These are phyloP conservation scores for Tolypocladium sp. DNA, from an alignment of 2,329 filamentous ascomycete species.

Conservation along the genomic window DNA sequence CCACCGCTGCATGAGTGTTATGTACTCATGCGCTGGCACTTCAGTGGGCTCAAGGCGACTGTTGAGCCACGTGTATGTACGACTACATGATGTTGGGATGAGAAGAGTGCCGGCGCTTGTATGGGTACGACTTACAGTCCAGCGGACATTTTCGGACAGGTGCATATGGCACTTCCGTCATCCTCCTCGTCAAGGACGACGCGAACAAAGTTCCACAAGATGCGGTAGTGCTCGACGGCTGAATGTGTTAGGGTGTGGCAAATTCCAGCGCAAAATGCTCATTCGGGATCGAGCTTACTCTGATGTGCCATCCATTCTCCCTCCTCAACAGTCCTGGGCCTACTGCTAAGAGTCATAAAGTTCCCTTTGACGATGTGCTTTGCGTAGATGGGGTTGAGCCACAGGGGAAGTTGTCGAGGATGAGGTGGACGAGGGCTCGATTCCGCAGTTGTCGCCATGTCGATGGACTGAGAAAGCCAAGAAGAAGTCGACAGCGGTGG, in stretches of 20 bases:
- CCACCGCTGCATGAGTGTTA: slow-evolving; percentile 88
- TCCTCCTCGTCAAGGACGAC: not conserved
- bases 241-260: not conserved
- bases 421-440: not conserved
- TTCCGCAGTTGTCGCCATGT: not conserved
- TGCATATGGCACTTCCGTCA: not conserved
- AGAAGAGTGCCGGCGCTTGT: not conserved
- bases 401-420: not conserved
- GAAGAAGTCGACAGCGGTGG: not conserved
- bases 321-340: not conserved
- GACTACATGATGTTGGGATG: slow-evolving; percentile 12
- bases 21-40: slow-evolving; percentile 81
- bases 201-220: not conserved
- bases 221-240: not conserved
- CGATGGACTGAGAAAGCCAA: not conserved
- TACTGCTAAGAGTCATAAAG: not conserved
- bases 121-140: not conserved
- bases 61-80: not conserved
- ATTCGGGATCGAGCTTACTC: not conserved
- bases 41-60: slow-evolving; percentile 62
- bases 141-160: not conserved
- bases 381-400: not conserved
- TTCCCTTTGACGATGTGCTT: not conserved
- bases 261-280: not conserved
- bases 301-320: not conserved